Conservation (phyloP, 768 basidiomycete genomes). For the Hortiboletus campestris region DNA sequence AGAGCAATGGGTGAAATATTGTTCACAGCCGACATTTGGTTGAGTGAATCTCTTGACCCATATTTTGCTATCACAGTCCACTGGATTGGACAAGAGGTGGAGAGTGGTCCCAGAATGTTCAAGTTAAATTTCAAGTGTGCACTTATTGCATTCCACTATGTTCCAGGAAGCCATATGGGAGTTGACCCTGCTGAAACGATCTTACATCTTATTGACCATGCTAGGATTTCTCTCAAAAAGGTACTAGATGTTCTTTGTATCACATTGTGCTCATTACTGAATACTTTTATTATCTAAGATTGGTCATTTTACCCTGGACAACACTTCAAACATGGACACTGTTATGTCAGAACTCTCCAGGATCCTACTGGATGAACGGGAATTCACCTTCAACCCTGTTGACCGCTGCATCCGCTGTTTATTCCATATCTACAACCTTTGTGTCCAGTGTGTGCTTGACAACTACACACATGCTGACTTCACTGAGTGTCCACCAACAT, state of each 20-base stretch:
- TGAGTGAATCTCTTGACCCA: neutral
- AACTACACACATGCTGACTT: neutral
- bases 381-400: neutral
- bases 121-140: constrained; percentile 1
- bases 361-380: neutral
- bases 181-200: neutral
- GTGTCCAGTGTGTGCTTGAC: constrained; percentile 7
- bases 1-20: no score
- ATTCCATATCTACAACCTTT: constrained; percentile 25
- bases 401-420: constrained; percentile 15
- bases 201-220: neutral
- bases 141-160: constrained; percentile 13
- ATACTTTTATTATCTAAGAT: no score
- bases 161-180: constrained; percentile 15
- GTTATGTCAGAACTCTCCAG: constrained; percentile 1
- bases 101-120: neutral
- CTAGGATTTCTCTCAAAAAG: constrained; percentile 6
- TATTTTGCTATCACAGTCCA: neutral
- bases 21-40: neutral
- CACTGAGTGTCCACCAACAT: neutral
- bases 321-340: constrained; percentile 17
- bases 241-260: no score
- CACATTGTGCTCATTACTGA: no score
- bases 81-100: neutral
- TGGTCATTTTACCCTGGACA: constrained; percentile 10